Evolutionary conservation across 2,329 filamentous ascomycete genomes (phyloP), one percentile per base, ranked within the genome.

Genomic region (Parafenestella ontariensis): DNA sequence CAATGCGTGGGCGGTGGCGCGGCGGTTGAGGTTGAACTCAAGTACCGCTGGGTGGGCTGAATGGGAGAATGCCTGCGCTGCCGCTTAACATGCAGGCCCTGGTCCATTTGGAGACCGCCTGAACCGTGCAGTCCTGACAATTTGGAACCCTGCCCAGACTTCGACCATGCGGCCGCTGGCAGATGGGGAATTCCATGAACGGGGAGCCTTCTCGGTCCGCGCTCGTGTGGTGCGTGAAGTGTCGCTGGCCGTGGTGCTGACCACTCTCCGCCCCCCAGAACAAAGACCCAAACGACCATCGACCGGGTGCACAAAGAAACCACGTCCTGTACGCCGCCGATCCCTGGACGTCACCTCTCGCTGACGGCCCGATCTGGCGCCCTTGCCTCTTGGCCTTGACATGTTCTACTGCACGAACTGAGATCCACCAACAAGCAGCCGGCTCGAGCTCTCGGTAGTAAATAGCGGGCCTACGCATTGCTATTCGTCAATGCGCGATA

Each of bases 61-160:
- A 52, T 47, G 50, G 47, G 43, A 59, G 33, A 58, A 58, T 52
- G 61, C 56, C 54, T 49, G 60, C 54, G 54, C 48, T 54, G 55
- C 55, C 59, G 56, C 59, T 59, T 56, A 56, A 36, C 50, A 56
- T 57, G 61, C 61, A 62, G 33, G 46, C 59, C 52, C 61, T 53
- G 52, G 59, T 42, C 55, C 54, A 48, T 55, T 47, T 52, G 28
- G 43, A 58, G 46, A 60, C 56, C 60, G 58, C 57, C 33, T 65
- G 62, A 58, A 62, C 64, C 64, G 64, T 68, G 65, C 65, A 52
- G 56, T 55, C 41, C 40, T 47, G 41, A 46, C 56, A 64, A 62
- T 62, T 49, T 57, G 52, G 40, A 47, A 49, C 47, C 52, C 49
- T 54, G 58, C 36, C 49, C 51, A 31, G 46, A 50, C 51, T 48